These are phyloP conservation scores for Alnus rubra DNA, from an alignment of 306 rosid genomes.

Conservation along the genomic window DNA sequence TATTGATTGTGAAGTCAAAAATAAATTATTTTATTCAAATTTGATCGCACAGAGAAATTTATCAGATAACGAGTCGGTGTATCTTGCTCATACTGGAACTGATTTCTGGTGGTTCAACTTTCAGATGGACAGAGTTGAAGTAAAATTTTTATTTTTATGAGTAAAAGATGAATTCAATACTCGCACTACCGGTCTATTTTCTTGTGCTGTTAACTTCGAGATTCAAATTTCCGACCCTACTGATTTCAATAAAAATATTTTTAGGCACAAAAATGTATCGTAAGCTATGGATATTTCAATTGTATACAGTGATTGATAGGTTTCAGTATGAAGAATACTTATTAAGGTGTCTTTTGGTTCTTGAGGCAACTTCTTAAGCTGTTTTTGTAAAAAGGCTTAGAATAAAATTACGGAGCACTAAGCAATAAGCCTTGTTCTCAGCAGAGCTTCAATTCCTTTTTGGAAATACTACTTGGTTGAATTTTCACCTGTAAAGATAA, in stretches of 20 bases:
- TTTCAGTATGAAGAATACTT: neutral
- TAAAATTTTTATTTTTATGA: neutral
- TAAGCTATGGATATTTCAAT: neutral
- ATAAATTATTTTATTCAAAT: neutral
- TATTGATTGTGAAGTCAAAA: neutral
- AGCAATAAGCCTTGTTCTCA: neutral
- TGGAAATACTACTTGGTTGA: neutral
- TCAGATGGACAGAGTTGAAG: neutral
- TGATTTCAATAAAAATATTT: neutral
- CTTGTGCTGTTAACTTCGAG: neutral
- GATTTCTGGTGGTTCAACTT: neutral
- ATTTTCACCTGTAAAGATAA: neutral
- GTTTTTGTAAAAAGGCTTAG: neutral
- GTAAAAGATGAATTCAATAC: neutral
- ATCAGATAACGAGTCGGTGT: neutral
- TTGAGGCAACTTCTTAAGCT: neutral
- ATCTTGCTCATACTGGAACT: neutral
- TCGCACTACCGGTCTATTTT: neutral
- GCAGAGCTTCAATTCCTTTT: neutral
- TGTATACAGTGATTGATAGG: neutral
- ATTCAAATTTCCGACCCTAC: neutral
- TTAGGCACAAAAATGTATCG: neutral
- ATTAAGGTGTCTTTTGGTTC: neutral
- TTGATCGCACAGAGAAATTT: neutral
- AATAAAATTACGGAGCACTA: neutral